These are phyloP conservation scores for Arachnopeziza araneosa DNA, from an alignment of 2,329 filamentous ascomycete genomes.

Conservation along the genomic window DNA sequence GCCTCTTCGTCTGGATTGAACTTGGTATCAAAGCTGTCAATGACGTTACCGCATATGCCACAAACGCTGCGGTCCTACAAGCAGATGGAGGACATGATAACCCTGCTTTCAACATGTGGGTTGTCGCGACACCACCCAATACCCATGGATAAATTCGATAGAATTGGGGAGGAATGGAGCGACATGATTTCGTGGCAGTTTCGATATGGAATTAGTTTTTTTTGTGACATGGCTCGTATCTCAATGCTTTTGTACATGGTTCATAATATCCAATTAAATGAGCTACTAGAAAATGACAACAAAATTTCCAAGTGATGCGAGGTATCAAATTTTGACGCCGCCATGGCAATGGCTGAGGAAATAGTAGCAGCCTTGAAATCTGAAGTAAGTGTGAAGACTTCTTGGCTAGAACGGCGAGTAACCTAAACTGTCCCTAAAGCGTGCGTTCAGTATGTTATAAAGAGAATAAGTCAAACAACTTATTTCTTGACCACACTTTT, in stretches of 20 bases:
- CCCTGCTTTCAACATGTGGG: slow-evolving; percentile 13
- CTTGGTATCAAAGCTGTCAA: slow-evolving; percentile 32
- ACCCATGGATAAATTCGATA: neutral
- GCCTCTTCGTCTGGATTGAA: slow-evolving; percentile 50
- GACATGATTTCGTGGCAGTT: neutral
- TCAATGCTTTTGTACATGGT: neutral
- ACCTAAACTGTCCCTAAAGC: too few species aligned
- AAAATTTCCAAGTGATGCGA: neutral
- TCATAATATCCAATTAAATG: neutral
- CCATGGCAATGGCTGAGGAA: neutral
- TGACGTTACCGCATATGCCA: slow-evolving; percentile 10
- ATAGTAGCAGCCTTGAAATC: neutral
- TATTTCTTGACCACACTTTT: neutral
- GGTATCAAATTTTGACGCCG: neutral
- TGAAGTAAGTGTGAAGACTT: too few species aligned
- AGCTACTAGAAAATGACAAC: neutral
- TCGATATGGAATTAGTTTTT: neutral
- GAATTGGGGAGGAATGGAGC: neutral
- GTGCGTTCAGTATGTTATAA: too few species aligned
- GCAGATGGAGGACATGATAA: slow-evolving; percentile 18
- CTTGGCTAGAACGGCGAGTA: too few species aligned
- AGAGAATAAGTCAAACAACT: neutral
- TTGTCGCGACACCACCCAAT: slow-evolving; percentile 10
- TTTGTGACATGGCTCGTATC: neutral
- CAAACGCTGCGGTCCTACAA: slow-evolving; percentile 13